Percentiles rank a stretch among this genome's conserved stretches.
phyloP scores from a whole-genome alignment of 2,329 filamentous ascomycete genomes.

The Sclerotinia sclerotiorum region DNA sequence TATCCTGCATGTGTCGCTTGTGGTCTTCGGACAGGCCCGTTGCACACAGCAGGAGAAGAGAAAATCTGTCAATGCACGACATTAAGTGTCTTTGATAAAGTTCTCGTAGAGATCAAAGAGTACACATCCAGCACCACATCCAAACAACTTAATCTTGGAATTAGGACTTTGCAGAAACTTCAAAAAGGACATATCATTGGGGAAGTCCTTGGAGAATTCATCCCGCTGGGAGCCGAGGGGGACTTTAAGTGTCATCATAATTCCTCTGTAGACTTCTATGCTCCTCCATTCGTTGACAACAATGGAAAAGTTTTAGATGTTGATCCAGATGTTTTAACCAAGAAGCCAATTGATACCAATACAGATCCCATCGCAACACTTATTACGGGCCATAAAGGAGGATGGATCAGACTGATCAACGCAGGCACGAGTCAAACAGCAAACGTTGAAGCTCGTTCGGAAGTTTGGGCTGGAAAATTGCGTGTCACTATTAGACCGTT shows the following conservation, averaged over 20 bases:
- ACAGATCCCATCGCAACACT: slow-evolving; percentile 19
- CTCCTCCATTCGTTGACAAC: slow-evolving; percentile 11
- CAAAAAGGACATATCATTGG: neutral
- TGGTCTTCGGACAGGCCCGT: slow-evolving; percentile 2
- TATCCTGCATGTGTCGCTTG: slow-evolving; percentile 19
- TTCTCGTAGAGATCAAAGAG: slow-evolving; percentile 11
- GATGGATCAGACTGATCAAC: slow-evolving; percentile 21
- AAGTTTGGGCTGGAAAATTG: slow-evolving; percentile 21
- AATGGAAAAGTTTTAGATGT: neutral
- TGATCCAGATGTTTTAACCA: neutral
- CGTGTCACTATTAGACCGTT: slow-evolving; percentile 10
- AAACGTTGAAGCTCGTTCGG: slow-evolving; percentile 9
- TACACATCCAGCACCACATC: neutral
- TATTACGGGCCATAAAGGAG: slow-evolving; percentile 10
- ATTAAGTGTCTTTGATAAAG: neutral
- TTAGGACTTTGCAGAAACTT: slow-evolving; percentile 4
- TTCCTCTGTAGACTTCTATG: slow-evolving; percentile 13
- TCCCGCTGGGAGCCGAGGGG: slow-evolving; percentile 11
- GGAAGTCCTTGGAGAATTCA: slow-evolving; percentile 20
- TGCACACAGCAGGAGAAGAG: neutral
- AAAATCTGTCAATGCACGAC: neutral
- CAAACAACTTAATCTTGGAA: slow-evolving; percentile 9
- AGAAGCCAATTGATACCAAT: neutral
- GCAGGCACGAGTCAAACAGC: neutral
- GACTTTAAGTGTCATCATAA: neutral